These are phyloP conservation scores for Candida dajiaensis DNA, from an alignment of 805 yeast genomes.

Conservation along the genomic window DNA sequence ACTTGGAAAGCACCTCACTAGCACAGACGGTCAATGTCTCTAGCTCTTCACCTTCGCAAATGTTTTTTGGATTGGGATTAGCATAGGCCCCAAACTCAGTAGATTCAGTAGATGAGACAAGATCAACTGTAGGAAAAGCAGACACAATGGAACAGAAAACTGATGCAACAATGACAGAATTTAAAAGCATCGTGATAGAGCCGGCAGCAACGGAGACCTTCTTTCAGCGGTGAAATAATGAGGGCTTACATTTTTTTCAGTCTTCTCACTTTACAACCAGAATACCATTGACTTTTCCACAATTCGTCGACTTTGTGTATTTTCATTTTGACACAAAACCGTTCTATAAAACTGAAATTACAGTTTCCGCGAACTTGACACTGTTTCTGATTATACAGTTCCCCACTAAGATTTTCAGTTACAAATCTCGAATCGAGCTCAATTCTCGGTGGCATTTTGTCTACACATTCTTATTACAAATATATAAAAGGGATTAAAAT, in stretches of 20 bases:
- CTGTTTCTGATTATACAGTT: too few species aligned
- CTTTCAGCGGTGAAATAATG: not conserved
- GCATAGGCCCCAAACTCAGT: constrained; percentile 37
- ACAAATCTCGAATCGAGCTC: too few species aligned
- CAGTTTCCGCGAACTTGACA: too few species aligned
- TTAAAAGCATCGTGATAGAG: not conserved
- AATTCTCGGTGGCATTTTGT: too few species aligned
- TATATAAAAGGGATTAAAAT: constrained; percentile 16
- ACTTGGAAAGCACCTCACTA: constrained; percentile 37
- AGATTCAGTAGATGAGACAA: constrained; percentile 16
- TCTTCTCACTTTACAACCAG: too few species aligned
- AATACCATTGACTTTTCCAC: not conserved
- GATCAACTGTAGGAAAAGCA: constrained; percentile 8
- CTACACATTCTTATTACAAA: too few species aligned
- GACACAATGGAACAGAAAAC: not conserved
- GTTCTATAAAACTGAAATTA: too few species aligned
- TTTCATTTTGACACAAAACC: too few species aligned
- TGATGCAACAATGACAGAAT: not conserved
- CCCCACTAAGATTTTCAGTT: too few species aligned
- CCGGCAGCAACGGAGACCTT: not conserved
- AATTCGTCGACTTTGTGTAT: not conserved
- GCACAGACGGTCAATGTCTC: constrained; percentile 39
- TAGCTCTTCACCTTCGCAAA: constrained; percentile 40
- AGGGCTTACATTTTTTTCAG: not conserved
- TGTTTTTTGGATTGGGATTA: constrained; percentile 41